Evolutionary conservation across 225 moss, liverwort and hornwort genomes (phyloP).

Genomic region (Climacium dendroides): DNA sequence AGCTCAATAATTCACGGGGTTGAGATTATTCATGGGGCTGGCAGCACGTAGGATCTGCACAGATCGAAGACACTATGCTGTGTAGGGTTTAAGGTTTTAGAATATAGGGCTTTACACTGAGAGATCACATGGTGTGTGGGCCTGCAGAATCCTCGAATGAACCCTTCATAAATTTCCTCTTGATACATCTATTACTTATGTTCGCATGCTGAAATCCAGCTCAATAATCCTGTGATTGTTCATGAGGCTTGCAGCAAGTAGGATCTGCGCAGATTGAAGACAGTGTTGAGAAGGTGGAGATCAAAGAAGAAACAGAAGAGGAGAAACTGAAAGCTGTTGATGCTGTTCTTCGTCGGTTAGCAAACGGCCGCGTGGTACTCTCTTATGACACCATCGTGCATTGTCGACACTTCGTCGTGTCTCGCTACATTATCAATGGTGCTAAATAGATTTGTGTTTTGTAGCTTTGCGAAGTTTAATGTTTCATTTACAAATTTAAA

Average conservation of each 20-base stretch:
- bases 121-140: not conserved
- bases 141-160: not conserved
- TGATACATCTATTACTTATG: not conserved
- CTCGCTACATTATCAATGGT: not conserved
- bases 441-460: not conserved
- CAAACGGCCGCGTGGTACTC: conserved; percentile 76
- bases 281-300: conserved; percentile 23
- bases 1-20: not conserved
- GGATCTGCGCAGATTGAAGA: conserved; percentile 48
- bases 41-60: conserved; percentile 31
- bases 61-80: conserved; percentile 12
- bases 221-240: not conserved
- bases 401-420: not conserved
- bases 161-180: not conserved
- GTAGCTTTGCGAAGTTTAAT: not conserved
- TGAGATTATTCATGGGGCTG: not conserved
- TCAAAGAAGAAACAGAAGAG: conserved; percentile 49
- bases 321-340: conserved; percentile 57
- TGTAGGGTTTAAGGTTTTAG: not conserved
- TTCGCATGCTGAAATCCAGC: not conserved
- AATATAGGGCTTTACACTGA: not conserved
- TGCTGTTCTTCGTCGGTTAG: conserved; percentile 64
- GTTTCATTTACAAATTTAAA: not conserved
- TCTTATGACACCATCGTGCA: not conserved
- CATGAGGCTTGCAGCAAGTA: conserved; percentile 23